These are phyloP conservation scores for Adansonia gregorii DNA, from an alignment of 441 rosid genomes.

Conservation along the genomic window DNA sequence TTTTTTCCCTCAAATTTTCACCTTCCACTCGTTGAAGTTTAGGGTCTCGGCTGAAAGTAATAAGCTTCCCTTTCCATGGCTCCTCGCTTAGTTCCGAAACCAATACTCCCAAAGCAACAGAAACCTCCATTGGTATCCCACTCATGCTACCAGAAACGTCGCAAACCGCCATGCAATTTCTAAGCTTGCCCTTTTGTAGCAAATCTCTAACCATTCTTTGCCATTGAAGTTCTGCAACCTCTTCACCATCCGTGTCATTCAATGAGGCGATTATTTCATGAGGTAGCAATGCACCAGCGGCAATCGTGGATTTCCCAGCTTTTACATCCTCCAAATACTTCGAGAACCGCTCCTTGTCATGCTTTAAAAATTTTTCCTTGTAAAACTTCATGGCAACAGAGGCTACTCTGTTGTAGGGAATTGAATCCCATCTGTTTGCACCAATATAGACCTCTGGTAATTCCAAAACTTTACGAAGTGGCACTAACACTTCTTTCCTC, in stretches of 20 bases:
- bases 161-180: constrained; percentile 54
- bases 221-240: constrained; percentile 55
- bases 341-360: constrained; percentile 42
- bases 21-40: constrained; percentile 47
- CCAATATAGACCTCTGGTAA: constrained; percentile 59
- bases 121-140: constrained; percentile 58
- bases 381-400: constrained; percentile 57
- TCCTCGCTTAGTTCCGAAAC: constrained; percentile 57
- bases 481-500: constrained; percentile 54
- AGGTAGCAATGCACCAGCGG: constrained; percentile 53
- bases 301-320: constrained; percentile 43
- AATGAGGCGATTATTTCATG: constrained; percentile 47
- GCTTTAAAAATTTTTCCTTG: constrained; percentile 45
- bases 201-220: constrained; percentile 52
- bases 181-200: constrained; percentile 44
- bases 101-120: constrained; percentile 59
- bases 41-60: constrained; percentile 56
- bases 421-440: constrained; percentile 41
- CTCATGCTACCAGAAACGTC: constrained; percentile 59
- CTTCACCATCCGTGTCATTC: constrained; percentile 36
- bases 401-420: constrained; percentile 52
- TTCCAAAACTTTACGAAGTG: constrained; percentile 47
- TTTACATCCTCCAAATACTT: constrained; percentile 37
- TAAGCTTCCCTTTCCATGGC: constrained; percentile 66
- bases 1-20: constrained; percentile 37